Base-by-base conservation (phyloP, 768 basidiomycete genomes). In the Butyriboletus loyo region DNA sequence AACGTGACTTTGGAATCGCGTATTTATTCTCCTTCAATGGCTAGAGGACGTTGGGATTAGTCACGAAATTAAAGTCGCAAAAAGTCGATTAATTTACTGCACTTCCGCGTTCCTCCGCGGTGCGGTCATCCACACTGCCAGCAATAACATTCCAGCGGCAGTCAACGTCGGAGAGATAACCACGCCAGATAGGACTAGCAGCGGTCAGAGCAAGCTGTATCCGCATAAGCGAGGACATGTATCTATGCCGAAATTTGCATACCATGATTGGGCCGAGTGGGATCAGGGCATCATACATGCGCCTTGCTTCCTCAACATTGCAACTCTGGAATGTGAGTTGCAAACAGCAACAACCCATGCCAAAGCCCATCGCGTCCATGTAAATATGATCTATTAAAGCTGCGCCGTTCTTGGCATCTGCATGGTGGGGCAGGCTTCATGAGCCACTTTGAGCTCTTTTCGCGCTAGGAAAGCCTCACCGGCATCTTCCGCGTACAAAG, bases 281-380 rank as follows among this genome's bases (percentile, higher is more conserved):
- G 21, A 97, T 86, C 46, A 99, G 77, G n/a, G 90, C 91, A 67
- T 99, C 97, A 67, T 99, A 99, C 72, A 98, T 84, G 49, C 90
- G 78, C 65, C 92, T 79, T 11, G 97, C 94, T 67, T 99, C 94
- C 30, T 82, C 79, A 25, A 99, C 85, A 73, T 92, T 93, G 71
- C 92, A 97, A 3, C 94, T 88, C 71, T 99, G 97, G 74, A 98
- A 98, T 14, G 97, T 99, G 55, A 98, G 79, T 64, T 99, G 97
- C 46, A 99, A 77, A 70, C 97, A 98, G 64, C 92, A 96, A 60
- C 96, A 98, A 7, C 97, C 97, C 97, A 98, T 99, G 42, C 97
- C 97, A 69, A 99, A 99, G 27, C 95, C 96, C 97, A 98, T 98
- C 9, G 97, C 95, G 69, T 99, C 97, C 77, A 98, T 81, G 68